A percentile compares a stretch with the other conserved stretches of the same genome.
phyloP scores from a whole-genome alignment of 306 rosid species.

The Castanospermum australe region DNA sequence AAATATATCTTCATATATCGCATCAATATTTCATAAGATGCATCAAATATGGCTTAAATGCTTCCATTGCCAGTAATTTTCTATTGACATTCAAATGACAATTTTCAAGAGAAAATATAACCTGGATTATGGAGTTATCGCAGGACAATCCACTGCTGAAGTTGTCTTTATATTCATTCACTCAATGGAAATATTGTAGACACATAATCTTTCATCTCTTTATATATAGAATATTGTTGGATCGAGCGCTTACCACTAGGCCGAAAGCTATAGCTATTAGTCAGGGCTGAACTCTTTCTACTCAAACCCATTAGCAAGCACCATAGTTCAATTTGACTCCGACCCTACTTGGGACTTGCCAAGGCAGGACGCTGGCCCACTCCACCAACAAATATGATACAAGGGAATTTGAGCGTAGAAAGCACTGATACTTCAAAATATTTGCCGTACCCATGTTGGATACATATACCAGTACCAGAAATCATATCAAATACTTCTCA shows the following conservation, averaged over 20 bases:
- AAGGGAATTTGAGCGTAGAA: too few species aligned
- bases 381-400: not conserved
- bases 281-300: too few species aligned
- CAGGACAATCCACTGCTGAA: not conserved
- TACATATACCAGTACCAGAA: too few species aligned
- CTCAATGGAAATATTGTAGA: not conserved
- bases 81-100: constrained; percentile 5
- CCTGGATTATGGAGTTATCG: not conserved
- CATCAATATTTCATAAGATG: not conserved
- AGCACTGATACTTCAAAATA: too few species aligned
- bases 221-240: not conserved
- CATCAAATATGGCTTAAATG: constrained; percentile 13
- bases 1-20: not conserved
- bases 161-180: constrained; percentile 18
- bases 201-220: not conserved
- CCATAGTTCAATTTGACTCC: too few species aligned
- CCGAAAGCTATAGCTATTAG: too few species aligned
- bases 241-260: too few species aligned
- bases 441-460: too few species aligned
- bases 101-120: not conserved
- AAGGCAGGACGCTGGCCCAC: too few species aligned
- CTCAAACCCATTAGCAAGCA: too few species aligned
- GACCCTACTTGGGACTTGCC: too few species aligned
- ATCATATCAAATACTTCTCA: too few species aligned
- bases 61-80: constrained; percentile 2